phyloP scores from a whole-genome alignment of 768 basidiomycete species.

The Tricholoma sp. region DNA sequence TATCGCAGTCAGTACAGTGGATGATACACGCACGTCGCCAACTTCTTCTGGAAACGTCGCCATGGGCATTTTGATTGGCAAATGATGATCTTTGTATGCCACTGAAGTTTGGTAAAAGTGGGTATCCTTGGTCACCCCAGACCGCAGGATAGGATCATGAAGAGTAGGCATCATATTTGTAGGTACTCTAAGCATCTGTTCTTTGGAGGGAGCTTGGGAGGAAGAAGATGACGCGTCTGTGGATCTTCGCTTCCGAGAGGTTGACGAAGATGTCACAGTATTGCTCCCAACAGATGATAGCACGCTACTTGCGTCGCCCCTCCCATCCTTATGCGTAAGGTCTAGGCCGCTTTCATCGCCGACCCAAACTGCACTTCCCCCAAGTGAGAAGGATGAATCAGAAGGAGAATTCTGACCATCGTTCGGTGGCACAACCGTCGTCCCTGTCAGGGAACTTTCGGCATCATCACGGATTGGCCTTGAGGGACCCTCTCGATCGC shows the following conservation, averaged over 20 bases:
- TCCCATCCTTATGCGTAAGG: conserved; percentile 40
- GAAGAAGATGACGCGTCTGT: conserved; percentile 73
- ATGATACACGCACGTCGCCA: conserved; percentile 67
- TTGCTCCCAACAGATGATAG: conserved; percentile 33
- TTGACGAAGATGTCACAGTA: conserved; percentile 32
- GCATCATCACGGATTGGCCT: conserved; percentile 29
- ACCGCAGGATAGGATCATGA: conserved; percentile 43
- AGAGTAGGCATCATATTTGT: conserved; percentile 34
- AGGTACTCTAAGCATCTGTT: conserved; percentile 32
- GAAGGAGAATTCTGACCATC: conserved; percentile 51
- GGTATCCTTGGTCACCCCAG: conserved; percentile 72
- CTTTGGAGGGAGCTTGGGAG: conserved; percentile 45
- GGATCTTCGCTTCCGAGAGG: conserved; percentile 52
- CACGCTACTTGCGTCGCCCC: conserved; percentile 38
- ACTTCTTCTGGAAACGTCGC: conserved; percentile 92
- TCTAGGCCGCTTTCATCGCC: conserved; percentile 63
- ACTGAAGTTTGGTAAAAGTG: conserved; percentile 90
- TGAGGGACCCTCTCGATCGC: conserved; percentile 24
- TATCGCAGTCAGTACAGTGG: background rate
- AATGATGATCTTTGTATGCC: conserved; percentile 72
- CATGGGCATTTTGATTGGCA: conserved; percentile 90
- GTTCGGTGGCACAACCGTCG: conserved; percentile 20
- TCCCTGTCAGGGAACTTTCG: conserved; percentile 31
- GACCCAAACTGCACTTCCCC: conserved; percentile 82
- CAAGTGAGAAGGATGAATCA: conserved; percentile 70